These are phyloP conservation scores for Amauroascus niger DNA, from an alignment of 2,329 filamentous ascomycete species.

Conservation along the genomic window DNA sequence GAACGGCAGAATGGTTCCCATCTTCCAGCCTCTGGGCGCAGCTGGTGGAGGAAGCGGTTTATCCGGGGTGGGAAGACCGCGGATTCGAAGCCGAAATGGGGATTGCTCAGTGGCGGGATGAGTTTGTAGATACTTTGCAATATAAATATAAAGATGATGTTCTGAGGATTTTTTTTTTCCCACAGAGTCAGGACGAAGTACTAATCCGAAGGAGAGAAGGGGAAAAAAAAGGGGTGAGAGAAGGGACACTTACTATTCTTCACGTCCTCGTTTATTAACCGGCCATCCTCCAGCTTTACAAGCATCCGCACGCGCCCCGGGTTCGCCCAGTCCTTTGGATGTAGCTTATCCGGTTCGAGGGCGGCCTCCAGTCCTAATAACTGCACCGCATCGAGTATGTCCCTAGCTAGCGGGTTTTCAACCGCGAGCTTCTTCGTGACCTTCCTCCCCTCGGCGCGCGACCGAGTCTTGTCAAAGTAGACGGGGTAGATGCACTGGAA, in stretches of 20 bases:
- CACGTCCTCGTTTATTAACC: conserved; percentile 42
- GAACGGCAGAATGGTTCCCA: conserved; percentile 71
- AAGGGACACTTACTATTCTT: conserved; percentile 53
- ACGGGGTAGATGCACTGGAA: conserved; percentile 89
- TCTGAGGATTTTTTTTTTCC: too few species aligned
- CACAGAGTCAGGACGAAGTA: background rate
- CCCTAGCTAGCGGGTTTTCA: conserved; percentile 72
- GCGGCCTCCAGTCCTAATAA: conserved; percentile 53
- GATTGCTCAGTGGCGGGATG: conserved; percentile 68
- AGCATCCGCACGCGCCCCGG: conserved; percentile 78
- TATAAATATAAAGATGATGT: conserved; percentile 75
- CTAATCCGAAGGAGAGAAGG: background rate
- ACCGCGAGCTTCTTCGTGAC: conserved; percentile 66
- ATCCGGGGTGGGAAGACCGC: conserved; percentile 58
- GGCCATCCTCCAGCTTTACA: conserved; percentile 50
- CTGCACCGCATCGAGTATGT: conserved; percentile 79
- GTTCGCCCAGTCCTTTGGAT: conserved; percentile 97
- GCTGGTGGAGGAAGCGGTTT: conserved; percentile 64
- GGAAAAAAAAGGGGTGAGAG: background rate
- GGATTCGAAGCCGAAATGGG: conserved; percentile 62
- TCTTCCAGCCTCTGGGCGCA: conserved; percentile 81
- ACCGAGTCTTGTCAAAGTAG: conserved; percentile 69
- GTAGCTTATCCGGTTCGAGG: conserved; percentile 82
- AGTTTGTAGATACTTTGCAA: conserved; percentile 63
- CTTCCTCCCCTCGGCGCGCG: conserved; percentile 67